These are phyloP conservation scores for Bipolaris victoriae DNA, from an alignment of 2,329 filamentous ascomycete species.

Conservation along the genomic window DNA sequence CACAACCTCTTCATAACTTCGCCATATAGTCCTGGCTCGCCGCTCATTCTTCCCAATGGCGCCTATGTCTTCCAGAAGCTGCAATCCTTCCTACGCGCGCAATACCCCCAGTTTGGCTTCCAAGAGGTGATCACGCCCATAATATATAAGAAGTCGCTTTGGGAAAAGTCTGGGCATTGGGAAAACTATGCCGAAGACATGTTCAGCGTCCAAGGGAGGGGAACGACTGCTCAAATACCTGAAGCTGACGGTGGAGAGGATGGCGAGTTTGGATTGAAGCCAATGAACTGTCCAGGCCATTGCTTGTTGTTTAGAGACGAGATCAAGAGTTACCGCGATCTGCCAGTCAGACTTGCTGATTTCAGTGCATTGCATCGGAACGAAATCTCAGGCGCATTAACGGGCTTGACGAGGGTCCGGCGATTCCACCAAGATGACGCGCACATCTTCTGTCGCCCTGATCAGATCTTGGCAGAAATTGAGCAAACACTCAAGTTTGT, in stretches of 20 bases:
- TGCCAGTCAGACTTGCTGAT: conserved; percentile 84
- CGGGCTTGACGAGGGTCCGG: conserved; percentile 80
- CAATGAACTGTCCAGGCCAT: conserved; percentile 93
- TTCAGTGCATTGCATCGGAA: conserved; percentile 88
- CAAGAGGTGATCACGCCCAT: conserved; percentile 88
- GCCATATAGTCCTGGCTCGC: conserved; percentile 81
- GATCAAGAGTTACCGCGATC: conserved; percentile 75
- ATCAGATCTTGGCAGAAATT: conserved; percentile 78
- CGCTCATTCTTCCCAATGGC: conserved; percentile 82
- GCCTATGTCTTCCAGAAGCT: conserved; percentile 84
- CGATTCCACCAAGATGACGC: conserved; percentile 91
- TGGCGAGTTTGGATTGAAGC: conserved; percentile 82
- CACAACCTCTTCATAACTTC: conserved; percentile 83
- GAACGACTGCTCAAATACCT: conserved; percentile 52
- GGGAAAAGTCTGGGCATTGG: conserved; percentile 85
- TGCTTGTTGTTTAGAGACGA: conserved; percentile 81
- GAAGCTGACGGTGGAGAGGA: conserved; percentile 61
- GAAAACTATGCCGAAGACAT: conserved; percentile 92
- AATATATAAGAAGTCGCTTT: conserved; percentile 87
- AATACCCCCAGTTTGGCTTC: conserved; percentile 85
- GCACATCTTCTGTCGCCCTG: conserved; percentile 84
- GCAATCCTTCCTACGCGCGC: conserved; percentile 78
- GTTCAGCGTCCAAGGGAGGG: conserved; percentile 74
- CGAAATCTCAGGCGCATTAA: conserved; percentile 80
- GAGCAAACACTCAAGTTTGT: conserved; percentile 76